phyloP scores from a whole-genome alignment of 495 filamentous ascomycete species.

The Cetradonia linearis region DNA sequence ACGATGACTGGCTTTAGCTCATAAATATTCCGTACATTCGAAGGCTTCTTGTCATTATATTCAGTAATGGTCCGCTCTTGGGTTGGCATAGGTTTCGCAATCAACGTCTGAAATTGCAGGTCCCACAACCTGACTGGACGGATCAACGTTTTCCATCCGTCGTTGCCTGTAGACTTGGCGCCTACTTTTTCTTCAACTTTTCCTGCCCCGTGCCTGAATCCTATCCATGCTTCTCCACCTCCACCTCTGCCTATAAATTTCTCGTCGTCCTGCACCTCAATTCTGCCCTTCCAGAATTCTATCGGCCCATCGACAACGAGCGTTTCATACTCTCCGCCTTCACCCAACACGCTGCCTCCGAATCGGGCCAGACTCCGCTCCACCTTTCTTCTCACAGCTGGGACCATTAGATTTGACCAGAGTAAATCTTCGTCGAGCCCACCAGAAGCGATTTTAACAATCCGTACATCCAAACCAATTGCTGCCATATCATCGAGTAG shows the following conservation, averaged over 20 bases:
- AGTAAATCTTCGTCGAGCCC: constrained; percentile 73
- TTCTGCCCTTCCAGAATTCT: constrained; percentile 57
- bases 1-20: not conserved
- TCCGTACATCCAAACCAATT: constrained; percentile 66
- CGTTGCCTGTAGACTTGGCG: constrained; percentile 30
- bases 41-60: not conserved
- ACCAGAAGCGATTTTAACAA: constrained; percentile 90
- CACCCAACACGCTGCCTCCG: constrained; percentile 62
- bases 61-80: not conserved
- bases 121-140: constrained; percentile 40
- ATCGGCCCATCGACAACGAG: constrained; percentile 71
- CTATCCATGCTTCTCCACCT: constrained; percentile 60
- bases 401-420: constrained; percentile 67
- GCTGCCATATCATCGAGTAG: constrained; percentile 74
- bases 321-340: constrained; percentile 96
- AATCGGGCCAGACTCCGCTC: constrained; percentile 58
- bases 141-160: constrained; percentile 32
- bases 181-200: constrained; percentile 43
- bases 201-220: constrained; percentile 40
- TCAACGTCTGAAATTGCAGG: constrained; percentile 29
- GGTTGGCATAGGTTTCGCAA: constrained; percentile 14
- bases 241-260: constrained; percentile 49
- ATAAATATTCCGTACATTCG: not conserved
- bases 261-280: constrained; percentile 49
- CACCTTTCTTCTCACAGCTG: constrained; percentile 42